Evolutionary conservation across 352 stramenopile genomes (phyloP), one percentile per base, ranked within the genome.

Genomic region (Phytopythium vexans): DNA sequence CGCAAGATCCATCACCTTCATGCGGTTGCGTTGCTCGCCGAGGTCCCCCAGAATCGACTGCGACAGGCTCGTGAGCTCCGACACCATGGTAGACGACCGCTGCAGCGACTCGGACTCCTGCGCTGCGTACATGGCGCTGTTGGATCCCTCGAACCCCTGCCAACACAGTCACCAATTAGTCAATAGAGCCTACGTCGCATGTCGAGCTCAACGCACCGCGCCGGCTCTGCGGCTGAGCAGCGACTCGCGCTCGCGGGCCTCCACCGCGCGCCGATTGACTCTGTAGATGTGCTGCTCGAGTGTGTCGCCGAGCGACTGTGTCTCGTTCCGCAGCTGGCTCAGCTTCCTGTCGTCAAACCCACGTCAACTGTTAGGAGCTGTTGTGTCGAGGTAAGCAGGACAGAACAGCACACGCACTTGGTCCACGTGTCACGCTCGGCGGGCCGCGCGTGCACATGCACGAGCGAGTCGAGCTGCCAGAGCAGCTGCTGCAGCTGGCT

Each of bases 391-490:
- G 21, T 27, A 27, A 27, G 2, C 21, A 27, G 21, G 21, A 27
- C 21, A 27, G 21, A 16, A 32, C 37, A 44, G 27, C 11, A 36
- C 6, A 66, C 70, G 47, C 41, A 86, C 74, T 91, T 92, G 32
- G 60, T 59, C 84, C 84, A 94, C n/a, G 76, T 91, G 49, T 92
- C 79, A 41, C 70, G 77, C 53, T 88, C 81, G 1, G 40, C 45
- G 0, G 74, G 62, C 34, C 76, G 74, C 12, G 59, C 41, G 42
- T 78, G 76, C 32, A 77, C 72, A 51, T 92, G 78, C 40, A 82
- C 74, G 46, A 94, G 77, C 51, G 84, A 94, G 39, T 94, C 84
- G 41, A 94, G 66, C 41, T 92, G 84, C 77, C 82, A 90, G 44
- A 92, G 69, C 6, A 94, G 59, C 60, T 89, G 76, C 64, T 91